phyloP scores from a whole-genome alignment of 345 rosid genomes.

The Erysimum cheiranthoides region DNA sequence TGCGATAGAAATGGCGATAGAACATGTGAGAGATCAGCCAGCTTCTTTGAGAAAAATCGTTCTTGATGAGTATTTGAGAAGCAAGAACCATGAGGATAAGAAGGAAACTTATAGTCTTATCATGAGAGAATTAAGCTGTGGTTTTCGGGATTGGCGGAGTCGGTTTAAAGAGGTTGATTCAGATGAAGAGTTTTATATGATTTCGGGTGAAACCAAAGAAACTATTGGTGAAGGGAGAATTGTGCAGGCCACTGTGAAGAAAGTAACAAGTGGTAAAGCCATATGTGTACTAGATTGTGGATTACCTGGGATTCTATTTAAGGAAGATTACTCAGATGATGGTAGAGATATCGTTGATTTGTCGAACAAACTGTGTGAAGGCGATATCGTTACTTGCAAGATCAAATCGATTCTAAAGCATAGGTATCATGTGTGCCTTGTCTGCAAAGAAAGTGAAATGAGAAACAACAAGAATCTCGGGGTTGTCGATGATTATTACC shows the following conservation, averaged over 20 bases:
- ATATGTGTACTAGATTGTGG: constrained; percentile 80
- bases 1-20: constrained; percentile 85
- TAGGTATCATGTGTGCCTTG: constrained; percentile 70
- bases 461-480: constrained; percentile 53
- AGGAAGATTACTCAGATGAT: constrained; percentile 84
- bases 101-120: constrained; percentile 66
- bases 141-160: constrained; percentile 79
- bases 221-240: constrained; percentile 80
- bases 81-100: constrained; percentile 57
- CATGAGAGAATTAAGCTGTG: constrained; percentile 68
- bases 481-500: constrained; percentile 65
- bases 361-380: constrained; percentile 77
- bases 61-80: constrained; percentile 55
- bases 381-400: constrained; percentile 77
- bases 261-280: constrained; percentile 70
- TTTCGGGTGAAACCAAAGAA: constrained; percentile 80
- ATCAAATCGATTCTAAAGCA: constrained; percentile 74
- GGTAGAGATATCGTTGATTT: constrained; percentile 75
- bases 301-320: constrained; percentile 66
- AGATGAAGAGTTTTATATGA: constrained; percentile 81
- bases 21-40: constrained; percentile 77
- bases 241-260: constrained; percentile 76
- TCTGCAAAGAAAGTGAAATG: constrained; percentile 77
- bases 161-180: constrained; percentile 67
- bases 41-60: constrained; percentile 53